Base-by-base conservation (phyloP, 768 basidiomycete genomes). In the Naganishia vaughanmartiniae region DNA sequence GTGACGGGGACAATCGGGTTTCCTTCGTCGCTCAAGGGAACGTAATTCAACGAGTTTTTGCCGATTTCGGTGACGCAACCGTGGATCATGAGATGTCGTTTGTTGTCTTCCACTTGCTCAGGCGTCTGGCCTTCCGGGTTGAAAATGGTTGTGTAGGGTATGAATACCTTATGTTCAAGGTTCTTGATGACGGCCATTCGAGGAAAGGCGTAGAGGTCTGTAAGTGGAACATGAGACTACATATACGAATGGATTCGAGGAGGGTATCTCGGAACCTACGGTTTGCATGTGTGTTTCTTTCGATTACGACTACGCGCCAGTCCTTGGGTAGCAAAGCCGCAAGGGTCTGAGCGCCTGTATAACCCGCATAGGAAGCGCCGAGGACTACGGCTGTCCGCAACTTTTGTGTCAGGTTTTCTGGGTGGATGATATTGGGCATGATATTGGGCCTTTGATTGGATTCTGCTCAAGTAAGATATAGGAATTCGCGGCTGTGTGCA, bases 151-250 rank as follows among this genome's bases (percentile, higher is more conserved):
- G 60, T 70, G 67, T 78, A 79, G 0, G 80, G 81, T 56, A 82
- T 75, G 66, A 76, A 80, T 7, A 74, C 80, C 65, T 79, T 79
- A 24, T 73, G 65, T 15, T 77, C 77, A 42, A 76, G 77, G 19
- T 76, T 57, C 0, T 78, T 73, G 5, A 80, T 53, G 21, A 82
- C 70, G 3, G 78, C 72, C 51, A 75, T 78, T 65, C 81, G 72
- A 6, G 81, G 81, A 66, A 82, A 82, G 53, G 76, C 76, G 69
- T 82, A 82, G 48, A 81, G 74, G 69, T 82, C 80, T 81, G 54
- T 3, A 26, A 42, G 21, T 4, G 26, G 53, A 9, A 15, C 10
- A 9, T 7, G 14, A 45, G 19, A 33, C 46, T 17, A 31, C 9
- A 39, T 67, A 54, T 15, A 28, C 19, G 14, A 51, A n/a, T n/a